Percentiles rank a stretch among this genome's conserved stretches.
Evolutionary conservation across 2,329 filamentous ascomycete genomes (phyloP).

Genomic region (Fusarium transvaalense): DNA sequence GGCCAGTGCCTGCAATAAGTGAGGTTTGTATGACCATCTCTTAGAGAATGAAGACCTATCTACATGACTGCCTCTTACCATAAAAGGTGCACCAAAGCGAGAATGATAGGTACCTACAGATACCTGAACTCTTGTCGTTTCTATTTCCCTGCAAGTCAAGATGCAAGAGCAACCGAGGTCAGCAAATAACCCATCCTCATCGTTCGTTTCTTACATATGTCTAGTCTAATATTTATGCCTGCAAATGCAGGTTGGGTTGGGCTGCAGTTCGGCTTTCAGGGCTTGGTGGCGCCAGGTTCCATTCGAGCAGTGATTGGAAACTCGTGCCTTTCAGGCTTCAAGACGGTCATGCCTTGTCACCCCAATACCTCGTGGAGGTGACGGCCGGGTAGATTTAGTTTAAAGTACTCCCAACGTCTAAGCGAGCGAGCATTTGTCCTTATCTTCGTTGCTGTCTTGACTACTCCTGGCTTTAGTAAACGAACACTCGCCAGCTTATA

Average conservation of each 20-base stretch:
- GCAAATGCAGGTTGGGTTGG: constrained; percentile 45
- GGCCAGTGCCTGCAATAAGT: neutral
- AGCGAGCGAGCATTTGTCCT: neutral
- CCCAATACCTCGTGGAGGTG: constrained; percentile 20
- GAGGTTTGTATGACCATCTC: neutral
- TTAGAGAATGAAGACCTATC: neutral
- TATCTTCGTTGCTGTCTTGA: too few relatives aligned
- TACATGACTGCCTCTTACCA: neutral
- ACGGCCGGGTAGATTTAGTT: constrained; percentile 18
- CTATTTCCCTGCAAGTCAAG: constrained; percentile 22
- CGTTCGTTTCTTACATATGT: constrained; percentile 13
- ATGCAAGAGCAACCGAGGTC: constrained; percentile 18
- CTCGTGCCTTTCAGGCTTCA: constrained; percentile 25
- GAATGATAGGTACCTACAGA: neutral
- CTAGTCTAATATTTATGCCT: constrained; percentile 20
- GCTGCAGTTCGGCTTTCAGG: constrained; percentile 36
- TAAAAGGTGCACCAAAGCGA: constrained; percentile 11
- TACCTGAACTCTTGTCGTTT: constrained; percentile 4
- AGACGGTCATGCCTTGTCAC: constrained; percentile 18
- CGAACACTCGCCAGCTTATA: neutral
- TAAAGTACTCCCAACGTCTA: neutral
- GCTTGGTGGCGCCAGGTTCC: constrained; percentile 24
- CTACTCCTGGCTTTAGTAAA: too few relatives aligned
- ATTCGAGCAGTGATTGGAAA: constrained; percentile 37
- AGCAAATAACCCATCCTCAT: constrained; percentile 7